These are phyloP conservation scores for Lenzites betulinus DNA, from an alignment of 768 basidiomycete genomes.

Conservation along the genomic window DNA sequence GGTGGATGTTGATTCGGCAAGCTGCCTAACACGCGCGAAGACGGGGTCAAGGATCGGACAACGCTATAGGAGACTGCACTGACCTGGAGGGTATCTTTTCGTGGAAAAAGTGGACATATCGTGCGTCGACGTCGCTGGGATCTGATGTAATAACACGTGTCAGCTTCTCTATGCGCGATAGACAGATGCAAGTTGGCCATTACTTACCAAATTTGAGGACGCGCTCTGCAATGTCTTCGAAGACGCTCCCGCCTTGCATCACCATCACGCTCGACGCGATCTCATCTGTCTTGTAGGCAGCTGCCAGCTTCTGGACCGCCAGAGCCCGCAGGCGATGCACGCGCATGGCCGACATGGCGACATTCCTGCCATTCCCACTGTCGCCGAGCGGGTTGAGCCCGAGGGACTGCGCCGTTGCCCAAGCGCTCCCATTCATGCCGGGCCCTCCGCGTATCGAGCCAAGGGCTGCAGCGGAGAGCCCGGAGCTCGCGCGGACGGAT, in stretches of 20 bases:
- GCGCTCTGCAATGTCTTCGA: slow-evolving; percentile 89
- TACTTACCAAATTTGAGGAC: slow-evolving; percentile 69
- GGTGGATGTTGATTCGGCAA: slow-evolving; percentile 83
- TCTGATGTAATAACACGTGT: slow-evolving; percentile 45
- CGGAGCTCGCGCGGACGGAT: slow-evolving; percentile 85
- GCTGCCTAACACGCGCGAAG: slow-evolving; percentile 53
- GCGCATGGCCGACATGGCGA: slow-evolving; percentile 83
- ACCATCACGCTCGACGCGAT: slow-evolving; percentile 93
- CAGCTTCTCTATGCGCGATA: background rate
- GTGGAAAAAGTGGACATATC: slow-evolving; percentile 92
- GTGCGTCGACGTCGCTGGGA: slow-evolving; percentile 74
- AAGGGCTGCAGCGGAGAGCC: slow-evolving; percentile 73
- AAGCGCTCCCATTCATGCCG: slow-evolving; percentile 48
- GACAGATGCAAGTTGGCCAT: no score
- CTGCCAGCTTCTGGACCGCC: slow-evolving; percentile 84
- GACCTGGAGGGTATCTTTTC: slow-evolving; percentile 94
- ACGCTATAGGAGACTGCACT: slow-evolving; percentile 43
- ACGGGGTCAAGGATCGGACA: slow-evolving; percentile 21
- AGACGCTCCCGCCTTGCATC: slow-evolving; percentile 92
- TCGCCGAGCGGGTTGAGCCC: slow-evolving; percentile 63
- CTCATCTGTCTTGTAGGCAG: slow-evolving; percentile 85
- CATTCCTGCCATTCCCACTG: slow-evolving; percentile 64
- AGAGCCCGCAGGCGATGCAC: slow-evolving; percentile 78
- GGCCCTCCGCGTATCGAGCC: slow-evolving; percentile 58
- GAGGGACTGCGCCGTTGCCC: slow-evolving; percentile 63